phyloP scores from a whole-genome alignment of 2,329 filamentous ascomycete genomes.

The Thelonectria discophora region DNA sequence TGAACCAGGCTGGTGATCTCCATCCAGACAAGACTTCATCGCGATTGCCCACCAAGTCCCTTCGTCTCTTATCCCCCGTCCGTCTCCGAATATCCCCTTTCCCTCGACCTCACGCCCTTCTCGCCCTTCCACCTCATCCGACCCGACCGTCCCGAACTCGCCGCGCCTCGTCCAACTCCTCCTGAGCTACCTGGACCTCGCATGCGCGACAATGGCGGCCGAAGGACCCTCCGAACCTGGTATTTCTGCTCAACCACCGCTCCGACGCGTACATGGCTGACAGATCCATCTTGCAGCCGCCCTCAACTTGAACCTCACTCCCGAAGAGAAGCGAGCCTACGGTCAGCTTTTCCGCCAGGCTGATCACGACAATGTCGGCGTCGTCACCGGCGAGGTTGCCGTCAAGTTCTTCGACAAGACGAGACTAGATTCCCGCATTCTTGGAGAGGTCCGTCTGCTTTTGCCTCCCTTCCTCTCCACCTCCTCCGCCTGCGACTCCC shows the following conservation, averaged over 20 bases:
- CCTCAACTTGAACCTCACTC: slow-evolving; percentile 82
- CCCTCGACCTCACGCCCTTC: not conserved
- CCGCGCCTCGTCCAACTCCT: slow-evolving; percentile 29
- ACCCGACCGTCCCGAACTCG: slow-evolving; percentile 25
- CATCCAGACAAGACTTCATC: slow-evolving; percentile 28
- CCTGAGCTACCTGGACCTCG: slow-evolving; percentile 40
- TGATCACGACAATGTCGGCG: slow-evolving; percentile 88
- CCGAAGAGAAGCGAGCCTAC: slow-evolving; percentile 94
- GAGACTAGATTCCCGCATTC: slow-evolving; percentile 80
- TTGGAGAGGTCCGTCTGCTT: slow-evolving; percentile 77
- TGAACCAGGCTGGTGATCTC: slow-evolving; percentile 39
- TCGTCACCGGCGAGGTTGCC: slow-evolving; percentile 94
- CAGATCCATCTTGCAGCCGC: slow-evolving; percentile 51
- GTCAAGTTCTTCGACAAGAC: slow-evolving; percentile 99
- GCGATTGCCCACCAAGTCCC: slow-evolving; percentile 17
- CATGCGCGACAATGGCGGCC: slow-evolving; percentile 43
- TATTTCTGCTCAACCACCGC: slow-evolving; percentile 17
- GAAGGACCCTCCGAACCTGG: slow-evolving; percentile 35
- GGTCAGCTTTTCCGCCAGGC: slow-evolving; percentile 93
- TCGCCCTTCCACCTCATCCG: slow-evolving; percentile 14
- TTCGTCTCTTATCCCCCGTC: slow-evolving; percentile 1
- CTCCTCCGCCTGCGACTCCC: no score
- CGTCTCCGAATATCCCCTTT: not conserved
- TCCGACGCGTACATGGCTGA: slow-evolving; percentile 26
- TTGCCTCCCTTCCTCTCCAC: not conserved